Percentiles rank a stretch among this genome's conserved stretches.
These are phyloP conservation scores for Thielaviopsis musarum DNA, from an alignment of 2,329 filamentous ascomycete species.

Conservation along the genomic window DNA sequence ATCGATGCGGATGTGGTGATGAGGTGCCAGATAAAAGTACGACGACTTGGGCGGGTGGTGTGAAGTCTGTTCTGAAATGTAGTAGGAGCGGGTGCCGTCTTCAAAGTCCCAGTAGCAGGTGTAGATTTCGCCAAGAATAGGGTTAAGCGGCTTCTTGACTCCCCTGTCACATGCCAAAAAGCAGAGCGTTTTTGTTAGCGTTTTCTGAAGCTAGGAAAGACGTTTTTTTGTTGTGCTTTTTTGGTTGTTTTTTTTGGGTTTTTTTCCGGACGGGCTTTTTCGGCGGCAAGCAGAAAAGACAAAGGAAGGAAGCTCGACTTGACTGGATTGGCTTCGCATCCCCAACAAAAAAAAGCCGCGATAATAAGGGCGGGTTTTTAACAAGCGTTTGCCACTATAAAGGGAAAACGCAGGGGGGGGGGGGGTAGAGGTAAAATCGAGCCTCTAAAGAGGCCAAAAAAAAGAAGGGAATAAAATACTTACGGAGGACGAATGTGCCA, in stretches of 20 bases:
- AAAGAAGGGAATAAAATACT: slow-evolving; percentile 20
- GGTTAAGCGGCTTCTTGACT: slow-evolving; percentile 96
- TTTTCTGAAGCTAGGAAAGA: neutral
- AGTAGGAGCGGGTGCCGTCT: slow-evolving; percentile 75
- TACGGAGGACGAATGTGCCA: slow-evolving; percentile 98
- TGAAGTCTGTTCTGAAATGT: slow-evolving; percentile 93
- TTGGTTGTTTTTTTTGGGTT: too few relatives aligned
- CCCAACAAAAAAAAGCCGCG: too few relatives aligned
- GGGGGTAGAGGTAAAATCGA: neutral
- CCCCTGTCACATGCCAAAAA: slow-evolving; percentile 37
- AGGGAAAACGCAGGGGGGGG: too few relatives aligned
- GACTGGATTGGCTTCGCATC: too few relatives aligned
- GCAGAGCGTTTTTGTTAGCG: too few relatives aligned
- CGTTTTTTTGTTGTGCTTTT: too few relatives aligned
- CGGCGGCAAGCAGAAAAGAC: too few relatives aligned
- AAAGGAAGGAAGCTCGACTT: too few relatives aligned
- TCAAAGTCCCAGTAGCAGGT: slow-evolving; percentile 91
- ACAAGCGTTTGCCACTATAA: too few relatives aligned
- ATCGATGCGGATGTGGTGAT: slow-evolving; percentile 87
- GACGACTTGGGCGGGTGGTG: slow-evolving; percentile 97
- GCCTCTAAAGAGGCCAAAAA: neutral
- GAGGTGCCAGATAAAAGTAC: slow-evolving; percentile 96
- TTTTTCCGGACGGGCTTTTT: too few relatives aligned
- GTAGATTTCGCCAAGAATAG: slow-evolving; percentile 86
- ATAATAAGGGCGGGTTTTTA: too few relatives aligned